Evolutionary conservation across 768 basidiomycete species (phyloP).

Genomic region (Kwoniella bestiolae): DNA sequence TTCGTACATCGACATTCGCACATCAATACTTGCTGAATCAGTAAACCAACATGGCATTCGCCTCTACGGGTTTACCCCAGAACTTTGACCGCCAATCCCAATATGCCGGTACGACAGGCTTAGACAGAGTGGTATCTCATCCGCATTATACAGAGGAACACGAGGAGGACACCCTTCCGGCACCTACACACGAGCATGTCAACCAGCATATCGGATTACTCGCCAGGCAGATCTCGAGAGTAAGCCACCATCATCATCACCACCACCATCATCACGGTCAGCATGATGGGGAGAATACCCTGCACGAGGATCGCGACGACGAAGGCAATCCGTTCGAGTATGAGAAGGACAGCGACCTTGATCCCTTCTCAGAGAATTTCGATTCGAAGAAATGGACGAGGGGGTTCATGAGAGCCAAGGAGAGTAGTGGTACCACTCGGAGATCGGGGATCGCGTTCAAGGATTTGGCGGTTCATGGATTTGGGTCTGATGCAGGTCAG

Average conservation of each 20-base stretch:
- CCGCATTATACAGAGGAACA: not conserved
- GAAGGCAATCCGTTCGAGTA: conserved; percentile 40
- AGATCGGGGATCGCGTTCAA: conserved; percentile 58
- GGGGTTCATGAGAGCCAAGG: conserved; percentile 43
- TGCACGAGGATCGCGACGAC: not conserved
- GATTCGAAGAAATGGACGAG: conserved; percentile 57
- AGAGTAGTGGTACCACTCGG: conserved; percentile 8
- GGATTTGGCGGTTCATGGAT: conserved; percentile 57
- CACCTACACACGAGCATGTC: not conserved
- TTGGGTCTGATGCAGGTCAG: conserved; percentile 49
- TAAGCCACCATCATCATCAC: not conserved
- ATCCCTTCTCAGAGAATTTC: conserved; percentile 58
- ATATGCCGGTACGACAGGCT: conserved; percentile 1
- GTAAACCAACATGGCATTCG: conserved; percentile 2
- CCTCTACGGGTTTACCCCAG: not conserved
- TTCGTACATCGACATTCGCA: no score
- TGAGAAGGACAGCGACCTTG: conserved; percentile 51
- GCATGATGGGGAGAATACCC: not conserved
- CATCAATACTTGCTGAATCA: no score
- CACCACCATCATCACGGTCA: not conserved
- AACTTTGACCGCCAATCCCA: conserved; percentile 6
- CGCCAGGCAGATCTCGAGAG: not conserved
- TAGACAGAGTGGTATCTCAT: not conserved
- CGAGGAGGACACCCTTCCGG: not conserved
- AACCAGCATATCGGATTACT: not conserved